Conservation (phyloP, 345 rosid genomes). For the Eucalyptus leucophloia region DNA sequence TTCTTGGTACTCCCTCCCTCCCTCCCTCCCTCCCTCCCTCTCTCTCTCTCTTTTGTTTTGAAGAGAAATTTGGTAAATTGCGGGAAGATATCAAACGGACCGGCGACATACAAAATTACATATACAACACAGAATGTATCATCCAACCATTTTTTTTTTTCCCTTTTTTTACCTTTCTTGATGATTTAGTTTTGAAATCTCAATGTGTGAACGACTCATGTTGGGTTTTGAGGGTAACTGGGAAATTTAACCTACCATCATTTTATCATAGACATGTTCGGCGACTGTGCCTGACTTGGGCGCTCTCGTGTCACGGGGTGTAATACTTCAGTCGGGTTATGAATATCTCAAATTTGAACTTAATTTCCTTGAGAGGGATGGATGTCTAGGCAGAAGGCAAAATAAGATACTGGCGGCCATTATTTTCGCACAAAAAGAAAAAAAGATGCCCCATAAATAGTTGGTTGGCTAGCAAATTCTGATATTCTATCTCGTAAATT, state of each 20-base stretch:
- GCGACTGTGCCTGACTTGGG: too few relatives aligned
- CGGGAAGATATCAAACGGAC: too few relatives aligned
- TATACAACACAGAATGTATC: too few relatives aligned
- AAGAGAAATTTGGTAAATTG: too few relatives aligned
- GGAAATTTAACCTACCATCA: neutral
- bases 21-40: fast-evolving
- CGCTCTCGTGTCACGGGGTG: too few relatives aligned
- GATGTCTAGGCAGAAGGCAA: neutral
- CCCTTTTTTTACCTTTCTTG: neutral
- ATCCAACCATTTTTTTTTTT: too few relatives aligned
- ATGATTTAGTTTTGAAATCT: neutral
- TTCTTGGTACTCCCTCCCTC: neutral
- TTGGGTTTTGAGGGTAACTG: neutral
- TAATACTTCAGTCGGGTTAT: too few relatives aligned
- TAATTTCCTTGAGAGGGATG: neutral
- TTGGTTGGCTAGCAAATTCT: neutral
- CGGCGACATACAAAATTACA: too few relatives aligned
- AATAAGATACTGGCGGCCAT: neutral
- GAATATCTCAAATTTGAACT: too few relatives aligned
- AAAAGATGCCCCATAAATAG: neutral
- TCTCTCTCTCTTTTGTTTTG: too few relatives aligned
- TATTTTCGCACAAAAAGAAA: neutral
- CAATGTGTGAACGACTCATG: neutral
- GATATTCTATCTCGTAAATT: neutral
- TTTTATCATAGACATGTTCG: too few relatives aligned